A percentile compares a stretch with the other conserved stretches of the same genome.
Evolutionary conservation across 306 rosid genomes (phyloP).

Genomic region (Leucaena leucocephala): DNA sequence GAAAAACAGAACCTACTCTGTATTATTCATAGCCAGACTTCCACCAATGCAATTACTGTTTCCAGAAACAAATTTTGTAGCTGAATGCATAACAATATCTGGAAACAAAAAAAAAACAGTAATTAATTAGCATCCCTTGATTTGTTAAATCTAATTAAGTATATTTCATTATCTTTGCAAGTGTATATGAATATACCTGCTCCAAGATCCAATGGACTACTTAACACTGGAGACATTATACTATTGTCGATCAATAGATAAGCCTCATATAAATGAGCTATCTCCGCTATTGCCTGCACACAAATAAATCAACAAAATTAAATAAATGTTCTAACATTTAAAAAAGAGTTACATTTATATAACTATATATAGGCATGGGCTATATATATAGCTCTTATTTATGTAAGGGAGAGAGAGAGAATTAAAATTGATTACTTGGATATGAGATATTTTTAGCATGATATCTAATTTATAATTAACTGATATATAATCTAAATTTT

Average conservation of each 20-base stretch:
- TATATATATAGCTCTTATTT: no score
- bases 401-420: no score
- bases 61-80: not conserved
- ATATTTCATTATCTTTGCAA: not conserved
- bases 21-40: no score
- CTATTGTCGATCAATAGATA: constrained; percentile 85
- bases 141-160: no score
- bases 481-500: no score
- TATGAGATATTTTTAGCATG: no score
- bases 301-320: constrained; percentile 5
- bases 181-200: not conserved
- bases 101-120: not conserved
- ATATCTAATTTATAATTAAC: no score
- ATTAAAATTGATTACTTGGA: no score
- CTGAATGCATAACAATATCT: not conserved
- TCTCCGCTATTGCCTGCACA: constrained; percentile 69
- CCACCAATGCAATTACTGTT: not conserved
- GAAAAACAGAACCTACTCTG: no score
- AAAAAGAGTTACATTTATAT: not conserved
- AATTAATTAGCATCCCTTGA: not conserved
- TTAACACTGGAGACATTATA: constrained; percentile 90
- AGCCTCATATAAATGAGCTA: constrained; percentile 80
- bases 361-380: no score
- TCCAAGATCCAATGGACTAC: constrained; percentile 47
- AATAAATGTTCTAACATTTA: not conserved